Conservation (phyloP, 1,139 yeast species). For the Geotrichum restrictum region DNA sequence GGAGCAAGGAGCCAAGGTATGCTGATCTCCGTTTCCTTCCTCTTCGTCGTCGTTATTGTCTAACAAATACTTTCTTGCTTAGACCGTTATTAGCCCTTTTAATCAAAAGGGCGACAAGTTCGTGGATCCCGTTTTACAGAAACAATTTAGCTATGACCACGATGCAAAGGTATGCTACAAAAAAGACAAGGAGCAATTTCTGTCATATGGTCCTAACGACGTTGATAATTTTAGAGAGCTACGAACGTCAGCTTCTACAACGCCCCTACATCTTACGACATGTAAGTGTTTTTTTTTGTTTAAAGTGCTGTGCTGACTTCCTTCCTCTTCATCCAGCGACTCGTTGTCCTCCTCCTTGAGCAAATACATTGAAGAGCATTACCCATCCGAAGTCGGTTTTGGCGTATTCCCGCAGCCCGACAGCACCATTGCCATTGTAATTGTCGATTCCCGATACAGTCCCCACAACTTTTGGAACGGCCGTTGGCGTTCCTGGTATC, state of each 20-base stretch:
- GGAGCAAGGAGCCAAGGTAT: constrained; percentile 24
- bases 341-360: constrained; percentile 33
- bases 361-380: constrained; percentile 45
- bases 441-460: constrained; percentile 71
- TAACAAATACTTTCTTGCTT: no score
- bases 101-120: constrained; percentile 46
- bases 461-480: constrained; percentile 86
- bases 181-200: no score
- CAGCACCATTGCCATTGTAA: constrained; percentile 48
- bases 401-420: constrained; percentile 54
- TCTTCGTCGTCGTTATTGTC: no score
- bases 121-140: constrained; percentile 47
- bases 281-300: constrained; percentile 16
- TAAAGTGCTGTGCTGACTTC: no score
- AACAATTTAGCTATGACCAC: constrained; percentile 63
- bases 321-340: constrained; percentile 18
- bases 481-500: constrained; percentile 73
- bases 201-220: no score
- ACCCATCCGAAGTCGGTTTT: constrained; percentile 44
- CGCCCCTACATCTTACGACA: constrained; percentile 16
- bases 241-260: constrained; percentile 16
- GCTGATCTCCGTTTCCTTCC: no score
- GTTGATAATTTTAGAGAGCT: constrained; percentile 20
- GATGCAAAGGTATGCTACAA: constrained; percentile 31
- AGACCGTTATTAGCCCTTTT: constrained; percentile 45